Evolutionary conservation across 2,329 filamentous ascomycete species (phyloP).

Genomic region (Rutstroemia sp.): DNA sequence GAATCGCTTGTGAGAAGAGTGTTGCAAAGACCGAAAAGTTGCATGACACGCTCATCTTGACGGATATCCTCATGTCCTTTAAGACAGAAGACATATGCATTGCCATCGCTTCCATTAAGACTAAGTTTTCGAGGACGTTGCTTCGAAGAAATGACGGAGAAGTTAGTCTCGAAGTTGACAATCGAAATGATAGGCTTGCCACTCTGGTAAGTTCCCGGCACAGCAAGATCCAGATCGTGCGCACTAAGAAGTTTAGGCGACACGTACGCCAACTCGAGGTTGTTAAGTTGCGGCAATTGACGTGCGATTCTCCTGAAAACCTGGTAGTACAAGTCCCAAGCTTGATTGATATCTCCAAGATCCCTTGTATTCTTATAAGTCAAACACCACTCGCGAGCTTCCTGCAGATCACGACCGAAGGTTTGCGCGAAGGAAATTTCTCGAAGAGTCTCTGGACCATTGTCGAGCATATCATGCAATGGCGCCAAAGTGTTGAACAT

Average conservation of each 20-base stretch:
- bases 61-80: constrained; percentile 99
- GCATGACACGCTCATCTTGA: constrained; percentile 98
- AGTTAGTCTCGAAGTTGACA: constrained; percentile 79
- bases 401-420: constrained; percentile 89
- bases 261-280: constrained; percentile 90
- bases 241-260: constrained; percentile 87
- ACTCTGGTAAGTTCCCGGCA: constrained; percentile 91
- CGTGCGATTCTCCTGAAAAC: constrained; percentile 94
- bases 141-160: constrained; percentile 93
- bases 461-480: constrained; percentile 84
- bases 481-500: constrained; percentile 92
- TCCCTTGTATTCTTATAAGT: constrained; percentile 86
- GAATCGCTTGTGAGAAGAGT: constrained; percentile 89
- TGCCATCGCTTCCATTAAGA: constrained; percentile 82
- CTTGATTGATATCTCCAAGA: constrained; percentile 90
- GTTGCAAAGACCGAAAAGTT: constrained; percentile 95
- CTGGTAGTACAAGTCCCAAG: constrained; percentile 98
- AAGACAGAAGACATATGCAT: constrained; percentile 77
- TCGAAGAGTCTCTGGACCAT: constrained; percentile 82
- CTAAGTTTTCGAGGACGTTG: constrained; percentile 88
- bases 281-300: constrained; percentile 87
- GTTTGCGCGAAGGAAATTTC: constrained; percentile 98
- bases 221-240: constrained; percentile 79
- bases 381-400: constrained; percentile 92
- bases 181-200: constrained; percentile 74